Evolutionary conservation across 495 filamentous ascomycete genomes (phyloP).

Genomic region (Daldinia bambusicola): DNA sequence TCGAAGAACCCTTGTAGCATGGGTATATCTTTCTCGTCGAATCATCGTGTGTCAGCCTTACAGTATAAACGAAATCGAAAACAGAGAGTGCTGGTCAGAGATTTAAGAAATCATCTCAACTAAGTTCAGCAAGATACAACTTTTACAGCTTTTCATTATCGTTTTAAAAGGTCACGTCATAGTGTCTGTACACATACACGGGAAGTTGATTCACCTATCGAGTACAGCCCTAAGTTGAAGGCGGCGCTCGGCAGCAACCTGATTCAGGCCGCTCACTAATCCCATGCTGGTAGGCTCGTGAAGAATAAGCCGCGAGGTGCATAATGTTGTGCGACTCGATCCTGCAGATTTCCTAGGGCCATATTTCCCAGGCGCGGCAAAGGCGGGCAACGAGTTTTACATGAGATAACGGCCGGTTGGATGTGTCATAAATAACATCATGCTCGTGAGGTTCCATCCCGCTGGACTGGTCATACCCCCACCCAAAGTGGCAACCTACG

Average conservation of each 20-base stretch:
- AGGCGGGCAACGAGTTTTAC: constrained; percentile 23
- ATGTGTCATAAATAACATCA: constrained; percentile 8
- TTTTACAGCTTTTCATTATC: constrained; percentile 1
- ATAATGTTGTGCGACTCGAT: constrained; percentile 43
- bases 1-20: constrained; percentile 9
- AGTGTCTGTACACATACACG: not conserved
- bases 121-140: not conserved
- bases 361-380: constrained; percentile 15
- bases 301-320: constrained; percentile 9
- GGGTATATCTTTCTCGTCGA: constrained; percentile 9
- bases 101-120: not conserved
- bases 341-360: constrained; percentile 32
- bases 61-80: not conserved
- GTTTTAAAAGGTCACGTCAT: not conserved
- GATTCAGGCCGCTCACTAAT: constrained; percentile 10
- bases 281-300: constrained; percentile 20
- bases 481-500: constrained; percentile 13
- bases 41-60: constrained; percentile 18
- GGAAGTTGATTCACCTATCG: constrained; percentile 11
- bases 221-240: constrained; percentile 15
- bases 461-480: constrained; percentile 15
- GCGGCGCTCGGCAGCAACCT: constrained; percentile 1
- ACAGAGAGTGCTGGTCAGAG: not conserved
- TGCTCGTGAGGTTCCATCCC: constrained; percentile 11
- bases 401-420: constrained; percentile 13